Evolutionary conservation across 495 filamentous ascomycete genomes (phyloP), one percentile per base, ranked within the genome.

Genomic region (Hyaloscypha hepaticicola): DNA sequence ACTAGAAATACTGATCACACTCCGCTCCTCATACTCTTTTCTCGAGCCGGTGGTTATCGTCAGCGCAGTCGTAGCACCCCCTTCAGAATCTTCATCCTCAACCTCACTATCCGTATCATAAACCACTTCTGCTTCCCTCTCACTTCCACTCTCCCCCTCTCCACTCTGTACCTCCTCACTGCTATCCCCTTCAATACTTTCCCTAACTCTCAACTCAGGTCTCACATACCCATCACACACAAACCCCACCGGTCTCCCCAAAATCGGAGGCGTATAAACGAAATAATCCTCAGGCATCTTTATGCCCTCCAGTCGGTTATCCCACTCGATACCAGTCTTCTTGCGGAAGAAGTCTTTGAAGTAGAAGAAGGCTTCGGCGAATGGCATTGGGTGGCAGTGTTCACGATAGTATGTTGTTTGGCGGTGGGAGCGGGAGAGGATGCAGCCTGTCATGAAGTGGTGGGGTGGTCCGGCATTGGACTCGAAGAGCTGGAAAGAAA

Each of bases 261-360:
- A 8, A 16, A 28, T 8, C 0, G 69, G 69, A 3, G 58, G 38
- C 7, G 12, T 62, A 28, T 71, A 71, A 7, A 22, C 31, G 28
- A 68, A 71, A 19, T 12, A 27, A 6, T 56, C 53, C 16, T 52
- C 58, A 6, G 27, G 24, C 38, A 45, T 45, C 38, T 45, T 45
- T 4, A 45, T 19, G 3, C 38, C 33, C 14, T 72, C 68, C 1
- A 68, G 51, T 4, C 85, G 77, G 29, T 84, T 64, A 0, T 82
- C 77, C 88, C 88, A 91, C 8, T 72, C 60, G 12, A 80, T 75
- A 1, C 83, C 81, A 0, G 85, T 84, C 69, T 86, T 82, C 2
- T 73, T 66, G 14, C 72, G 63, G 74, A 90, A 91, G 67, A 86
- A 85, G 0, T 52, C n/a, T 66, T 77, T 74, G 70, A 90, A 90